Base-by-base conservation (phyloP, 202 grass and related monocot species). In the Panicum virgatum region DNA sequence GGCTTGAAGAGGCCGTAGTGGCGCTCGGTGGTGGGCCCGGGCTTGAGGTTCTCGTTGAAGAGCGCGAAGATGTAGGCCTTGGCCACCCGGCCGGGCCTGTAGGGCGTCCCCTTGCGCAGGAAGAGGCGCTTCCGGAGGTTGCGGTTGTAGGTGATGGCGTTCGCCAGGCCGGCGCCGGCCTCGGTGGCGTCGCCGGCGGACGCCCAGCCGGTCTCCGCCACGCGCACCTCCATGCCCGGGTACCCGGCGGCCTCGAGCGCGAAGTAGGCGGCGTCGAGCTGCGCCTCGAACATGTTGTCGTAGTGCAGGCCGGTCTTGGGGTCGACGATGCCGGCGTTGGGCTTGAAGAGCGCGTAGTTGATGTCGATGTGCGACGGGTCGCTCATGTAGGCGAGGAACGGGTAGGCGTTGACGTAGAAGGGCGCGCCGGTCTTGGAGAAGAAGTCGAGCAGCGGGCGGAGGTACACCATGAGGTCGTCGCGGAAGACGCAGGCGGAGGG, bases 61-160 rank as follows among this genome's bases (percentile, higher is more conserved):
- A 98, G 88, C n/a, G 95, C 95, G 80, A 98, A 98, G 77, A 98
- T 77, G 62, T 93, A 98, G 0, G 92, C 76, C 71, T 82, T 75
- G 62, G 83, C 76, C 9, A 67, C 42, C 48, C 46, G 18, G 3
- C 69, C 19, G 2, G 92, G 92, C 72, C 83, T 50, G 75, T 76
- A 76, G 4, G 92, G 92, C 59, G 92, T 84, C 12, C 92, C 92
- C 32, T 80, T 86, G 12, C 69, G 5, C 12, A 80, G 69, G 34
- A 86, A 60, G 1, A 91, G 83, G 15, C 86, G 12, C 67, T 83
- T 81, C 68, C 80, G 12, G 20, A 91, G 92, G 80, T 89, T 89
- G 7, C 50, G n/a, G 63, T 86, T 84, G 77, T 91, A 94, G 0
- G 68, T 81, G 32, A 82, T 38, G 13, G 88, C 80, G 78, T 89